Conservation (phyloP, 371 early-diverging fungal species). For the Apophysomyces variabilis region DNA sequence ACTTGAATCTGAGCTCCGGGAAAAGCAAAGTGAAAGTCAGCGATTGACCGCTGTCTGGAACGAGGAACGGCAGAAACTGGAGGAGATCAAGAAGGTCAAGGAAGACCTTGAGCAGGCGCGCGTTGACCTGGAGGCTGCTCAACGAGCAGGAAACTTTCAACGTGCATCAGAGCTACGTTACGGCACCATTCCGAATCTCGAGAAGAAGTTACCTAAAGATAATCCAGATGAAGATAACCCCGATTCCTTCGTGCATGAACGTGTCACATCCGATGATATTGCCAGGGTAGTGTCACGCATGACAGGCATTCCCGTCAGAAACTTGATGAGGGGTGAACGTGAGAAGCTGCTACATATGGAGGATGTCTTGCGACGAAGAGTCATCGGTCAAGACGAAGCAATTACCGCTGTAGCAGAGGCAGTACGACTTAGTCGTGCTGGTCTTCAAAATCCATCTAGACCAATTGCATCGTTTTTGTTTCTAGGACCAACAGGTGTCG, state of each 20-base stretch:
- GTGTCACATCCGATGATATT: slow-evolving; percentile 87
- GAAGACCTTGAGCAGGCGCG: slow-evolving; percentile 78
- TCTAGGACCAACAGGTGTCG: slow-evolving; percentile 92
- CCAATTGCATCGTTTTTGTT: slow-evolving; percentile 93
- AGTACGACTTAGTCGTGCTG: slow-evolving; percentile 74
- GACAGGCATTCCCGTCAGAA: slow-evolving; percentile 91
- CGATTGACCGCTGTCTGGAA: slow-evolving; percentile 73
- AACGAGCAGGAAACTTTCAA: slow-evolving; percentile 74
- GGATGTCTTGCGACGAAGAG: slow-evolving; percentile 68
- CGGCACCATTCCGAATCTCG: slow-evolving; percentile 88
- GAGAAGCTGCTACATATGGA: slow-evolving; percentile 83
- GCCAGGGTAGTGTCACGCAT: slow-evolving; percentile 84
- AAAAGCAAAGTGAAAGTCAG: slow-evolving; percentile 66
- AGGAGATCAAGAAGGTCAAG: slow-evolving; percentile 75
- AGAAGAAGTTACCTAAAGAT: slow-evolving; percentile 69
- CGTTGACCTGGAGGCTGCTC: slow-evolving; percentile 76
- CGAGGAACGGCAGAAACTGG: slow-evolving; percentile 70
- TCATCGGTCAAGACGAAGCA: slow-evolving; percentile 89
- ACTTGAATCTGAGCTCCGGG: slow-evolving; percentile 67
- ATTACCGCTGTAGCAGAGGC: slow-evolving; percentile 78
- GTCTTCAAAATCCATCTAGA: slow-evolving; percentile 67
- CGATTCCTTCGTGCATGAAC: slow-evolving; percentile 76
- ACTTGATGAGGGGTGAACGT: slow-evolving; percentile 80
- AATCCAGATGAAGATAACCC: slow-evolving; percentile 55
- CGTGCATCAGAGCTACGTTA: slow-evolving; percentile 83